Conservation (phyloP, 495 filamentous ascomycete genomes). For the Hypoxylon rickii region DNA sequence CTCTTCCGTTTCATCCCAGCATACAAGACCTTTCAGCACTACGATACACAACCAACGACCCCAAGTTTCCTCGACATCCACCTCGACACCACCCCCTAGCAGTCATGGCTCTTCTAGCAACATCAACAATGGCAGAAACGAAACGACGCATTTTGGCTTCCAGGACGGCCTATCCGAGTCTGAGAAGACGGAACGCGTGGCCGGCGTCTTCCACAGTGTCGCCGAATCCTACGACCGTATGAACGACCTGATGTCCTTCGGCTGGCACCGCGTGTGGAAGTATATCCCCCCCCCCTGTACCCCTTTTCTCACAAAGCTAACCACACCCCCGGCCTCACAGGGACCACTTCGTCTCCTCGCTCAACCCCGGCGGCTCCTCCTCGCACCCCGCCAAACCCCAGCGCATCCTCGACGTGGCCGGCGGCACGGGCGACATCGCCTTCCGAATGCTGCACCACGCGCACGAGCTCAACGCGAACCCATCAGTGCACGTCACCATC, state of each 20-base stretch:
- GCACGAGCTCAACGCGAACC: conserved; percentile 79
- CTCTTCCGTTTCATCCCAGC: background rate
- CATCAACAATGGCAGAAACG: conserved; percentile 36
- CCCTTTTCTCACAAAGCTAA: conserved; percentile 15
- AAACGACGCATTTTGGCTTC: conserved; percentile 93
- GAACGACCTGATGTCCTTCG: conserved; percentile 99
- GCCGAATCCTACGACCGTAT: conserved; percentile 90
- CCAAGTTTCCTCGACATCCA: conserved; percentile 8
- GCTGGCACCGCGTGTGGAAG: conserved; percentile 97
- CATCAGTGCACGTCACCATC: conserved; percentile 78
- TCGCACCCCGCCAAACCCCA: conserved; percentile 51
- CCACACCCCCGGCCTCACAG: conserved; percentile 28
- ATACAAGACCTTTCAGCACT: conserved; percentile 18
- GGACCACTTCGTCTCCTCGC: conserved; percentile 90
- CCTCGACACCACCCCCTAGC: conserved; percentile 7
- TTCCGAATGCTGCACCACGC: conserved; percentile 95
- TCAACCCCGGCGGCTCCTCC: conserved; percentile 83
- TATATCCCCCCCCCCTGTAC: conserved; percentile 12
- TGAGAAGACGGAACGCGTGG: conserved; percentile 72
- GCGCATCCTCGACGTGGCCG: conserved; percentile 94
- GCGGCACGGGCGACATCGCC: conserved; percentile 96
- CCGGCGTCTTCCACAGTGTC: conserved; percentile 92
- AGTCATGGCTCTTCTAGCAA: background rate
- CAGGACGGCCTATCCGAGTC: conserved; percentile 76
- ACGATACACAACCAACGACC: conserved; percentile 16